Evolutionary conservation across 2,329 filamentous ascomycete species (phyloP).

Genomic region (Capronia epimyces): DNA sequence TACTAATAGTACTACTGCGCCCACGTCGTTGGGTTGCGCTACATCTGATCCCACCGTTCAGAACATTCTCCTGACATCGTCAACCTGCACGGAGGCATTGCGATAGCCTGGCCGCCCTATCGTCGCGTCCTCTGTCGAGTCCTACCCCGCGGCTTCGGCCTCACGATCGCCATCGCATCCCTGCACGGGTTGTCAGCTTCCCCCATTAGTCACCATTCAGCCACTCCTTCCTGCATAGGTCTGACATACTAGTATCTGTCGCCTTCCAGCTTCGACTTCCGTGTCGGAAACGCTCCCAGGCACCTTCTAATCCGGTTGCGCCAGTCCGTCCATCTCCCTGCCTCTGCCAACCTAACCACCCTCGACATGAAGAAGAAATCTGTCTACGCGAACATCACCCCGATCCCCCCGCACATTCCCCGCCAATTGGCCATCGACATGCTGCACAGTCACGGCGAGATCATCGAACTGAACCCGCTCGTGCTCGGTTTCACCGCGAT

Average conservation of each 20-base stretch:
- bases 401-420: slow-evolving; percentile 63
- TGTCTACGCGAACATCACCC: slow-evolving; percentile 52
- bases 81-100: neutral
- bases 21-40: too few species aligned
- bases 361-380: slow-evolving; percentile 23
- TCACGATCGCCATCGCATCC: neutral
- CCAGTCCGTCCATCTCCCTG: neutral
- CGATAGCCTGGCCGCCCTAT: neutral
- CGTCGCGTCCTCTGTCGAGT: neutral
- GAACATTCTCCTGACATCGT: neutral
- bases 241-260: slow-evolving; percentile 12
- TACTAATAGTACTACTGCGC: too few species aligned
- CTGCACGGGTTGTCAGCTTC: slow-evolving; percentile 10
- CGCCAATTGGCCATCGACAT: slow-evolving; percentile 66
- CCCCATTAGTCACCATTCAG: slow-evolving; percentile 1
- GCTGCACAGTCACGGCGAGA: slow-evolving; percentile 70
- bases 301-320: neutral
- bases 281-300: neutral
- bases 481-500: slow-evolving; percentile 67
- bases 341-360: neutral
- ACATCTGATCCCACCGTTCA: neutral
- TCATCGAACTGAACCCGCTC: slow-evolving; percentile 84
- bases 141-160: neutral
- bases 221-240: neutral
- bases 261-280: neutral